Evolutionary conservation across 768 basidiomycete genomes (phyloP).

Genomic region (Mrakia frigida): DNA sequence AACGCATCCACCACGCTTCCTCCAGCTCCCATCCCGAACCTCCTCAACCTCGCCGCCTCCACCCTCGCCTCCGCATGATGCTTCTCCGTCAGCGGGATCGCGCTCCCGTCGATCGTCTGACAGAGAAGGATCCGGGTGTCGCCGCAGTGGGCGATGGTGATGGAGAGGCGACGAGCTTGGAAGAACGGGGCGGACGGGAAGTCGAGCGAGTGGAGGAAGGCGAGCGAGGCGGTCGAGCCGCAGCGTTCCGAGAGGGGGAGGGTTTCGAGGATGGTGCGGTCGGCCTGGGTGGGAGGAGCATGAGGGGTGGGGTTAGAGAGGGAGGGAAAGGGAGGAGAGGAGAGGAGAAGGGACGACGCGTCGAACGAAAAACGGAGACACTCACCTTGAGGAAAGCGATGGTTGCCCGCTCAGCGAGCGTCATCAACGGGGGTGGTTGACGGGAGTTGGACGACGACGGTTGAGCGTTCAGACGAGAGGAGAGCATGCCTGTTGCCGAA

Average conservation of each 20-base stretch:
- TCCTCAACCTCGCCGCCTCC: constrained; percentile 75
- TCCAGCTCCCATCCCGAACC: constrained; percentile 66
- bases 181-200: constrained; percentile 72
- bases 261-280: constrained; percentile 60
- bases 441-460: constrained; percentile 39
- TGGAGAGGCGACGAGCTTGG: constrained; percentile 61
- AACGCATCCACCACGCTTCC: constrained; percentile 82
- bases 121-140: constrained; percentile 86
- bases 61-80: constrained; percentile 91
- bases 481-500: neutral
- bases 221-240: constrained; percentile 88
- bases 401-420: constrained; percentile 79
- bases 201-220: constrained; percentile 85
- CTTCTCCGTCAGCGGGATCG: constrained; percentile 82
- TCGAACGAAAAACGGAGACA: constrained; percentile 15
- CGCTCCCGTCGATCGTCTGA: constrained; percentile 63
- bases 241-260: constrained; percentile 66
- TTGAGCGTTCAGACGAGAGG: constrained; percentile 53
- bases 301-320: constrained; percentile 15
- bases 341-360: neutral
- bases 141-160: constrained; percentile 74
- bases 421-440: constrained; percentile 51
- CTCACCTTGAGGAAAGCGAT: constrained; percentile 79
- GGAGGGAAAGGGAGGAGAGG: neutral
- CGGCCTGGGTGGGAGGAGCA: constrained; percentile 53